phyloP scores from a whole-genome alignment of 129 eudicot genomes.

The Deinandra increscens region DNA sequence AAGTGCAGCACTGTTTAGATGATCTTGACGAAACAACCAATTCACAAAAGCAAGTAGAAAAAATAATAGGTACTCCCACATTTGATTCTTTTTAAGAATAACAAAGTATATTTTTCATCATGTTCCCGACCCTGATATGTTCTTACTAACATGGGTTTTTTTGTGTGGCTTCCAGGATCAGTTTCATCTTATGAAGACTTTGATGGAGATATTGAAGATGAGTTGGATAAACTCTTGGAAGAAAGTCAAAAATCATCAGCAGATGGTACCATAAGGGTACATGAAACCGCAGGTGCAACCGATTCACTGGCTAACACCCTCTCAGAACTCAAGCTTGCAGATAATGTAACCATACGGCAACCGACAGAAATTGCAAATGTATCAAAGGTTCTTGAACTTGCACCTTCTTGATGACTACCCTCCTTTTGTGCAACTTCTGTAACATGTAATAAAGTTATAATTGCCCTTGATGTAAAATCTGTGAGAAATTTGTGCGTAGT shows the following conservation, averaged over 20 bases:
- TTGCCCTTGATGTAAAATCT: not conserved
- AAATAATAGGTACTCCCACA: slow-evolving; percentile 47
- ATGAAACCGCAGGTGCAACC: slow-evolving; percentile 27
- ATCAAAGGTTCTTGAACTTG: slow-evolving; percentile 29
- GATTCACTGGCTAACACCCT: slow-evolving; percentile 46
- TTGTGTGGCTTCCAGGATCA: slow-evolving; percentile 45
- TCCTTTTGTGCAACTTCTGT: not conserved
- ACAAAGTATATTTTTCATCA: not conserved
- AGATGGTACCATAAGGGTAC: slow-evolving; percentile 23
- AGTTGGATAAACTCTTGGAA: slow-evolving; percentile 57
- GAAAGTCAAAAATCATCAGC: slow-evolving; percentile 28
- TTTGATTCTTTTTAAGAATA: slow-evolving; percentile 1
- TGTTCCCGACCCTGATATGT: not conserved
- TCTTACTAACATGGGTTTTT: slow-evolving; percentile 10
- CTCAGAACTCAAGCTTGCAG: slow-evolving; percentile 52
- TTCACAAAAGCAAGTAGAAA: slow-evolving; percentile 57
- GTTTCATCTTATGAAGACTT: slow-evolving; percentile 33
- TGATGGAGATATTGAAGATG: slow-evolving; percentile 78
- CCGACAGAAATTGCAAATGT: slow-evolving; percentile 5
- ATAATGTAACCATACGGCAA: slow-evolving; percentile 20
- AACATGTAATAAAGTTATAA: not conserved
- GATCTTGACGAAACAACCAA: slow-evolving; percentile 62
- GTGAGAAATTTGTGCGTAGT: not conserved
- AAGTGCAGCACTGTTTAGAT: slow-evolving; percentile 63
- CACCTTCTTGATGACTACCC: slow-evolving; percentile 28